Evolutionary conservation across 2,329 filamentous ascomycete species (phyloP), one percentile per base, ranked within the genome.

Genomic region (Paracamarosporium sp.): DNA sequence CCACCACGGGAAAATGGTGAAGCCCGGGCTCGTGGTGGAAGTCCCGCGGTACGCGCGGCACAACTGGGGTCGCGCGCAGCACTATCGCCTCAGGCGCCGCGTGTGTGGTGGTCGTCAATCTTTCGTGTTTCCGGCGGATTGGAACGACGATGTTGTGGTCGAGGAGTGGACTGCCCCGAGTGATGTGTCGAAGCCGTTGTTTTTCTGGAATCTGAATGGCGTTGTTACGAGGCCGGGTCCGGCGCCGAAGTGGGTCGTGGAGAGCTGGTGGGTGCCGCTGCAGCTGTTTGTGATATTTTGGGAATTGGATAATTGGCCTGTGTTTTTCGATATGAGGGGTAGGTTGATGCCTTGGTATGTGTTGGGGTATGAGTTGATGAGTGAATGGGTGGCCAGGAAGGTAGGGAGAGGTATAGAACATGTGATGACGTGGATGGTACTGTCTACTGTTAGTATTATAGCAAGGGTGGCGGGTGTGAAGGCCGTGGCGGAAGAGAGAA

Each of bases 181-280:
- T 5, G 81, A 83, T 51, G 75, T 79, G 0, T 63, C 73, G 11
- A 84, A 84, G 64, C 73, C 78, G 2, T 57, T 81, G 0, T 84
- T 84, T 66, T 84, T 84, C 60, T 79, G 80, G 72, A 83, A 83
- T 50, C 55, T 84, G 25, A 83, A 83, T 40, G 78, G 78, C 0
- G 62, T 81, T 5, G 50, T 64, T 17, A 41, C 38, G 38, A 17
- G 33, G 33, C 12, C 50, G 48, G 4, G 17, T 22, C 27, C 33
- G 6, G 1, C 54, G 9, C 55, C 51, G 22, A 55, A 48, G 38
- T 24, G 22, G 28, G 1, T 59, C 22, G 24, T 68, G 15, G 53
- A 59, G 8, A 28, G 46, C 1, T 59, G 56, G 36, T 70, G 68
- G 64, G 46, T 70, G 2, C 48, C 33, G 3, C 48, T 73, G 9